Evolutionary conservation across 2,329 filamentous ascomycete genomes (phyloP), one percentile per base, ranked within the genome.

Genomic region (Trichoderma gracile): DNA sequence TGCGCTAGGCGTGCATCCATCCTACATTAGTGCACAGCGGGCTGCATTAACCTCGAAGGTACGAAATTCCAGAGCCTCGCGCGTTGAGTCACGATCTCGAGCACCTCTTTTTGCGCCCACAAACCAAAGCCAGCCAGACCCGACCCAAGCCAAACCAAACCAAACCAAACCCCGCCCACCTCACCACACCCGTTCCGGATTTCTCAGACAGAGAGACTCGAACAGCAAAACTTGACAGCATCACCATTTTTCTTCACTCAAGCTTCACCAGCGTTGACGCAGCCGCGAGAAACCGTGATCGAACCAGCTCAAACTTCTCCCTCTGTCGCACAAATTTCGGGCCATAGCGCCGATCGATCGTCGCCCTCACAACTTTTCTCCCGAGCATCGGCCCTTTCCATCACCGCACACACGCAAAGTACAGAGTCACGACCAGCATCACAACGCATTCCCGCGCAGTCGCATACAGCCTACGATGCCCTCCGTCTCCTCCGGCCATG

Each of bases 401-500:
- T 46, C 33, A 54, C 25, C 50, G 40, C 49, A 47, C 42, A 49
- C 12, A n/a, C 17, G 6, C n/a, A 52, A 59, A 42, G 23, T 17
- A 8, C 25, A 58, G 25, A 25, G 33, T 14, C 10, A 14, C 10
- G 33, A 38, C 12, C 10, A 58, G n/a, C 46, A 54, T 33, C 49
- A 17, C 27, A n/a, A 4, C 2, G 52, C 42, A 23, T 17, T 33
- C 9, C 33, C 55, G 40, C 65, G 30, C 46, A 17, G 40, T 45
- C 21, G 33, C 63, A 15, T 68, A 71, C 68, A 58, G 78, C 78
- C 19, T 69, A 71, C 68, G 59, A 78, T 78, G 77, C 73, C 76
- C 64, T 75, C 76, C 53, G 68, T 69, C 54, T 70, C 73, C 43
- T 66, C 73, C 67, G 76, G 76, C 71, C 75, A 75, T 67, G 87